These are phyloP conservation scores for Aspergillus intermedius DNA, from an alignment of 2,329 filamentous ascomycete species.

Conservation along the genomic window DNA sequence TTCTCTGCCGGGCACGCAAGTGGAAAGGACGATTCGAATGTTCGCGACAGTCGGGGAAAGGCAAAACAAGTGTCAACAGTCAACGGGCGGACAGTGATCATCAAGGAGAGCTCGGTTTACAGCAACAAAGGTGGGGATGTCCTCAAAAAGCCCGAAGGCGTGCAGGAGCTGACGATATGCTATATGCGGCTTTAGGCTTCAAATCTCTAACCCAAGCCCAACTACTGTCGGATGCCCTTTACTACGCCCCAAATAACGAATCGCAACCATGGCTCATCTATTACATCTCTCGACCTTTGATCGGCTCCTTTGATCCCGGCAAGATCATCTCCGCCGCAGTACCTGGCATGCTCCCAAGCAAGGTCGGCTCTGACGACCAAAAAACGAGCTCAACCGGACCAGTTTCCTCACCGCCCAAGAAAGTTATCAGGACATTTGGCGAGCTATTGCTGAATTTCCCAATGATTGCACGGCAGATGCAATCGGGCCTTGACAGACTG, in stretches of 20 bases:
- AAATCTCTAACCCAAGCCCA: slow-evolving; percentile 86
- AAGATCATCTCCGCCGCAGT: slow-evolving; percentile 62
- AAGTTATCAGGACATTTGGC: slow-evolving; percentile 83
- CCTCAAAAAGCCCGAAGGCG: not conserved
- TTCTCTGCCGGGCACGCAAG: slow-evolving; percentile 42
- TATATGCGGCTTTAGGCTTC: slow-evolving; percentile 57
- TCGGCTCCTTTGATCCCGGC: slow-evolving; percentile 73
- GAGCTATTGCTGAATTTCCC: slow-evolving; percentile 88
- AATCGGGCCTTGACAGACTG: slow-evolving; percentile 77
- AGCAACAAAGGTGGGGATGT: slow-evolving; percentile 79
- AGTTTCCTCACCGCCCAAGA: slow-evolving; percentile 54
- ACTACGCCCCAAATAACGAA: slow-evolving; percentile 83
- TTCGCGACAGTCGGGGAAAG: slow-evolving; percentile 84
- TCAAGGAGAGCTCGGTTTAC: slow-evolving; percentile 89
- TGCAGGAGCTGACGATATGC: slow-evolving; percentile 10
- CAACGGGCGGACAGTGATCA: slow-evolving; percentile 86
- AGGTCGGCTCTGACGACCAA: slow-evolving; percentile 12
- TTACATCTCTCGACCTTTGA: slow-evolving; percentile 83
- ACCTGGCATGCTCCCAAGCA: slow-evolving; percentile 35
- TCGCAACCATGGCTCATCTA: slow-evolving; percentile 93
- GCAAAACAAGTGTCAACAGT: slow-evolving; percentile 89
- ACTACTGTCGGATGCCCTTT: slow-evolving; percentile 73
- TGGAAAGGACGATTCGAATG: slow-evolving; percentile 53
- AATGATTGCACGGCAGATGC: slow-evolving; percentile 94
- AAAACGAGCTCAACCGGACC: slow-evolving; percentile 27